phyloP scores from a whole-genome alignment of 495 filamentous ascomycete genomes.

The Talaromyces wortmannii region DNA sequence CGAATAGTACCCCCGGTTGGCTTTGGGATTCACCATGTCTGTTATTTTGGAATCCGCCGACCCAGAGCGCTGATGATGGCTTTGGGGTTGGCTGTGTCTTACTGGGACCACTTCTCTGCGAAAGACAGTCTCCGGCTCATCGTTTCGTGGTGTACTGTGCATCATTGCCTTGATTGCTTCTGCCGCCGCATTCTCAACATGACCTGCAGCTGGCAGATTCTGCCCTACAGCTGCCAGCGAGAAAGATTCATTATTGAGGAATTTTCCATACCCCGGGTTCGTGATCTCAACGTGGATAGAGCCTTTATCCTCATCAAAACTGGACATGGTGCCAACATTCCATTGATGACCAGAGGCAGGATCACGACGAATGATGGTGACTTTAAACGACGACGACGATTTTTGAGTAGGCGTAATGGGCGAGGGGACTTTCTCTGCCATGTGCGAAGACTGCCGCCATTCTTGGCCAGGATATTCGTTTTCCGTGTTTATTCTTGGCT shows the following conservation, averaged over 20 bases:
- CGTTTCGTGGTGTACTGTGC: not conserved
- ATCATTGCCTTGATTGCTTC: not conserved
- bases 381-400: constrained; percentile 39
- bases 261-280: constrained; percentile 57
- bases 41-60: constrained; percentile 16
- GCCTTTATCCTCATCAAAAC: constrained; percentile 23
- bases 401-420: not conserved
- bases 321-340: constrained; percentile 75
- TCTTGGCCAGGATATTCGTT: not conserved
- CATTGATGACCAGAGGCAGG: constrained; percentile 73
- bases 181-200: constrained; percentile 4
- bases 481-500: not conserved
- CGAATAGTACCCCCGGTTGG: constrained; percentile 43
- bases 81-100: not conserved
- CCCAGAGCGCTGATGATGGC: constrained; percentile 23
- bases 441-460: not conserved
- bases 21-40: constrained; percentile 17
- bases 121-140: not conserved
- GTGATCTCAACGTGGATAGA: constrained; percentile 53
- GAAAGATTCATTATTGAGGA: constrained; percentile 33
- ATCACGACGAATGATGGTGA: constrained; percentile 87
- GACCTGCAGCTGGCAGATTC: constrained; percentile 19
- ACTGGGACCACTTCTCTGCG: not conserved
- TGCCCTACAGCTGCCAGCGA: constrained; percentile 20
- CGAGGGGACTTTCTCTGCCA: not conserved